Evolutionary conservation across 2,329 filamentous ascomycete species (phyloP), one percentile per base, ranked within the genome.

Genomic region (Beauveria rudraprayagi): DNA sequence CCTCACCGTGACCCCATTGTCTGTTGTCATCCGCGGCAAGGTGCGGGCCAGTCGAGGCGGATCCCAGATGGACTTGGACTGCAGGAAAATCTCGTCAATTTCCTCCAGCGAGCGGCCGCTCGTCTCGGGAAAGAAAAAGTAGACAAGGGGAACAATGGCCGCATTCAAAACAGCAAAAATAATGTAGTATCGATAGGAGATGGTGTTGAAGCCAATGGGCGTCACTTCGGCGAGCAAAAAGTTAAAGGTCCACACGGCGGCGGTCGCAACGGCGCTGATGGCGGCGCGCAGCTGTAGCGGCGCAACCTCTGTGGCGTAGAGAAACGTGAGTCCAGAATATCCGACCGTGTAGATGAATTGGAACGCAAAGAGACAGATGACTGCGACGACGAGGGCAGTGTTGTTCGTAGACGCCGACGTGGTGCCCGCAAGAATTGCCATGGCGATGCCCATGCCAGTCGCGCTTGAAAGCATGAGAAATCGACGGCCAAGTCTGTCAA

Each of bases 261-360:
- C 53, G 2, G 83, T 86, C 0, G 82, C 82, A 2, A 87, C 73
- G n/a, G 77, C 77, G 46, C 75, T 73, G 16, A 74, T 74, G 66
- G 76, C 75, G 1, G 72, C 73, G 37, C 75, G 67, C 17, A 72
- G 77, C 66, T 75, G 72, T 40, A 78, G 70, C 1, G 76, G 75
- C 65, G 80, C 80, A 58, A 81, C 75, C 62, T 81, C 77, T 51
- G 80, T 79, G 1, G 80, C 75, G 63, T 78, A 79, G 67, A 81
- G 67, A 81, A 82, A 86, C 3, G 83, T 83, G 26, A 85, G 75
- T 5, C 83, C 83, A 3, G 86, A 71, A 78, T 81, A 85, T 8
- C 82, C 83, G 0, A 83, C 83, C 22, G 84, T 85, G 66, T 87
- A 88, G 65, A 83, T 84, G 10, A 83, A 82, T 67, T 87, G 87